A percentile compares a stretch with the other conserved stretches of the same genome.
phyloP scores from a whole-genome alignment of 371 early-diverging fungal species.

The Thermomucor indicae-seudaticae region DNA sequence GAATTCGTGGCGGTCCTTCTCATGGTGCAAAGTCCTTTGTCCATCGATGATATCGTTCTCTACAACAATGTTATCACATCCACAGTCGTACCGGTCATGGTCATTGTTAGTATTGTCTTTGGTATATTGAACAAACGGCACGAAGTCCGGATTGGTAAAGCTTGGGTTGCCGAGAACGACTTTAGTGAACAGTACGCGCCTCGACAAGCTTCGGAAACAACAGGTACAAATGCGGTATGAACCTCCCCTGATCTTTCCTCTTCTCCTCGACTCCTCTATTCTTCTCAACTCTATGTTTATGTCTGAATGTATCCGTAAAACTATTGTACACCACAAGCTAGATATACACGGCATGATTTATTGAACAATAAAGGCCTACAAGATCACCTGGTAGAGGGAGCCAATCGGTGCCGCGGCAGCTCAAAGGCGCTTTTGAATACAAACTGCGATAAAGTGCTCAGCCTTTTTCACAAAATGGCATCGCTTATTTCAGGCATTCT shows the following conservation, averaged over 20 bases:
- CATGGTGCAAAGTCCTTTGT: conserved; percentile 30
- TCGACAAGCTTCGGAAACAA: not conserved
- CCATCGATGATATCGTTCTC: conserved; percentile 27
- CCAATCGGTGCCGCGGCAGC: no score
- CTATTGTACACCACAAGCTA: no score
- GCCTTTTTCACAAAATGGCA: no score
- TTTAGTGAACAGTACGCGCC: conserved; percentile 2
- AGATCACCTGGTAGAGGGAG: no score
- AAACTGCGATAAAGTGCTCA: no score
- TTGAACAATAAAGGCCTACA: no score
- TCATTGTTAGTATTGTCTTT: conserved; percentile 1
- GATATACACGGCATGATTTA: no score
- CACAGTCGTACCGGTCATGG: conserved; percentile 9
- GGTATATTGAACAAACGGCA: not conserved
- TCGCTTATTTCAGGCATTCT: no score
- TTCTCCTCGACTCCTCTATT: not conserved
- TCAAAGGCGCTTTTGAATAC: no score
- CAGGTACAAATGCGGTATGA: not conserved
- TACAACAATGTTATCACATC: conserved; percentile 26
- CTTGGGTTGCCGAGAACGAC: conserved; percentile 10
- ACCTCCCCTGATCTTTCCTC: not conserved
- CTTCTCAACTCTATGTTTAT: not conserved
- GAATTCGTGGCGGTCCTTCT: conserved; percentile 34
- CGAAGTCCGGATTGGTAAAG: conserved; percentile 2
- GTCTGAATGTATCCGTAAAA: not conserved